phyloP scores from a whole-genome alignment of 495 filamentous ascomycete species.

The Entonaema liquescens region DNA sequence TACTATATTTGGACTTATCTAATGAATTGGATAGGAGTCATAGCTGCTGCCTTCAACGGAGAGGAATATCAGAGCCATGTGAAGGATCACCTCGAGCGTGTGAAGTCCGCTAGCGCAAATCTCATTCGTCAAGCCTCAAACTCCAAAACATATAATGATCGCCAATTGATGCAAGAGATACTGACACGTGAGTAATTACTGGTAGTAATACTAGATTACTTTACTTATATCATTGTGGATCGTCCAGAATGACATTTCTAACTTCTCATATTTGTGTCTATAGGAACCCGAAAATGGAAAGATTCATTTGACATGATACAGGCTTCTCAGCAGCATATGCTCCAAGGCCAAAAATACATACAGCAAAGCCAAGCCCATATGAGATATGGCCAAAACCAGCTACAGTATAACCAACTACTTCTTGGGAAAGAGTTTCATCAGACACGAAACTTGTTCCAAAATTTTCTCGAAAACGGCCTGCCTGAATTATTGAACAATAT shows the following conservation, averaged over 20 bases:
- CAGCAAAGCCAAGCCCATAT: background rate
- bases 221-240: background rate
- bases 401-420: background rate
- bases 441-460: background rate
- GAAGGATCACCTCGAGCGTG: background rate
- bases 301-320: background rate
- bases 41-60: background rate
- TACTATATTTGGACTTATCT: background rate
- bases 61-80: background rate
- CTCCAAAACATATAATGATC: background rate
- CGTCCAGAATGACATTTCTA: background rate
- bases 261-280: background rate
- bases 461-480: background rate
- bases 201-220: too few species aligned
- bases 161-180: background rate
- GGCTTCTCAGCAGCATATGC: background rate
- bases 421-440: background rate
- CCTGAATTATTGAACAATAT: background rate
- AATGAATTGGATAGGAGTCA: background rate
- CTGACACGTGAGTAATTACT: background rate
- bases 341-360: too few species aligned
- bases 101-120: background rate
- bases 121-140: background rate
- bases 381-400: background rate
- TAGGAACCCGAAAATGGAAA: background rate